A percentile compares a stretch with the other conserved stretches of the same genome.
Conservation (phyloP, 495 filamentous ascomycete species). For the Podospora sp. region DNA sequence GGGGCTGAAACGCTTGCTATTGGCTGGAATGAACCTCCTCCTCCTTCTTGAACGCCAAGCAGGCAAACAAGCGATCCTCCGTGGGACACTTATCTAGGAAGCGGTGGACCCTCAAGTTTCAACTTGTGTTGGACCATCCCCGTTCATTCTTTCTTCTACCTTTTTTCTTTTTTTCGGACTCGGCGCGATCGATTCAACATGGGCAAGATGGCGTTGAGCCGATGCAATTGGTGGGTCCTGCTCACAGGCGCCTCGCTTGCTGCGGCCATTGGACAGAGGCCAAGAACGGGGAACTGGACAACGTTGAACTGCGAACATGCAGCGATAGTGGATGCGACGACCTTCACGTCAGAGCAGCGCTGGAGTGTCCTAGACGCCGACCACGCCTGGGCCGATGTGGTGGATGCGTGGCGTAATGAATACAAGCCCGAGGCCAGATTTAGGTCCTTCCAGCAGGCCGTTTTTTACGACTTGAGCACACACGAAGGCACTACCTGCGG, state of each 20-base stretch:
- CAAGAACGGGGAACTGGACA: slow-evolving; percentile 1
- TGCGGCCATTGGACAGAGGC: background rate
- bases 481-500: background rate
- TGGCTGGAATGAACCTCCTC: too few species aligned
- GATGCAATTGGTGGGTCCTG: too few species aligned
- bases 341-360: background rate
- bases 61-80: too few species aligned
- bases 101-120: too few species aligned
- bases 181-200: too few species aligned
- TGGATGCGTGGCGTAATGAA: background rate
- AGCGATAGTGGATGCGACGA: background rate
- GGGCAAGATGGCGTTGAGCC: too few species aligned
- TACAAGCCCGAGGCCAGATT: background rate
- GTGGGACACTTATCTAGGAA: too few species aligned
- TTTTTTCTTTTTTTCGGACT: too few species aligned
- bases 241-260: background rate
- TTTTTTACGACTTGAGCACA: background rate
- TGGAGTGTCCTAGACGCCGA: background rate
- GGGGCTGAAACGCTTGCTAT: too few species aligned
- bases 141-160: too few species aligned
- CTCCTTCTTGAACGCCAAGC: too few species aligned
- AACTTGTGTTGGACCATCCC: too few species aligned
- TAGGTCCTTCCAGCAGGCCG: background rate
- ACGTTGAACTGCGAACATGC: background rate
- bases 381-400: slow-evolving; percentile 1